phyloP scores from a whole-genome alignment of 768 basidiomycete species.

The Sistotremastrum niveocremeum region DNA sequence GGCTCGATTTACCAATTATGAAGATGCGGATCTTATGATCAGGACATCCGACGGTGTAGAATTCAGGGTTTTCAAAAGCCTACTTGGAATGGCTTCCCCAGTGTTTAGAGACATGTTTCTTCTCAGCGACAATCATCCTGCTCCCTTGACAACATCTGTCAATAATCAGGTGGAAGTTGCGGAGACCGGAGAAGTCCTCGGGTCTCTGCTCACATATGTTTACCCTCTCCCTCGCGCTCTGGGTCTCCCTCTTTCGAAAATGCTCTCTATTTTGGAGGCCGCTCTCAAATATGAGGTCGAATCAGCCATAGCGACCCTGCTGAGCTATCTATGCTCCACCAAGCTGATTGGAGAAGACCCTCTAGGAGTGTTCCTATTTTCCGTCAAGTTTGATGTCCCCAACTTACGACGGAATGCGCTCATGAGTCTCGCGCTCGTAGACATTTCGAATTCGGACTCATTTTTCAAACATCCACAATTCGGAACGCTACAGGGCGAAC shows the following conservation, averaged over 20 bases:
- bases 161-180: constrained; percentile 36
- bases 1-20: too few relatives aligned
- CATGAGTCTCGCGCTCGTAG: too few relatives aligned
- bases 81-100: constrained; percentile 49
- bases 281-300: constrained; percentile 55
- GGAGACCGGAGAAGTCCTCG: constrained; percentile 32
- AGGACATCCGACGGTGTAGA: constrained; percentile 24
- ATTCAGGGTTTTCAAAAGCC: constrained; percentile 48
- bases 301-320: constrained; percentile 31
- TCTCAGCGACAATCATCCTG: constrained; percentile 45
- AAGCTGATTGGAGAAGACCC: too few relatives aligned
- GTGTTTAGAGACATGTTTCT: constrained; percentile 61
- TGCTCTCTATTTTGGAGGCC: constrained; percentile 34
- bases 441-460: too few relatives aligned
- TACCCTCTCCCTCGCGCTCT: constrained; percentile 48
- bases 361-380: too few relatives aligned
- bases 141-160: constrained; percentile 8
- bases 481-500: too few relatives aligned
- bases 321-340: too few relatives aligned
- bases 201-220: constrained; percentile 41
- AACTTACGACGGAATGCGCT: too few relatives aligned
- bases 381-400: too few relatives aligned
- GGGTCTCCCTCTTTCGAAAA: constrained; percentile 37
- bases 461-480: too few relatives aligned
- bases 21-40: constrained; percentile 44